Evolutionary conservation across 192 early-diverging fungal species (phyloP).

Genomic region (Linnemannia schmuckeri): DNA sequence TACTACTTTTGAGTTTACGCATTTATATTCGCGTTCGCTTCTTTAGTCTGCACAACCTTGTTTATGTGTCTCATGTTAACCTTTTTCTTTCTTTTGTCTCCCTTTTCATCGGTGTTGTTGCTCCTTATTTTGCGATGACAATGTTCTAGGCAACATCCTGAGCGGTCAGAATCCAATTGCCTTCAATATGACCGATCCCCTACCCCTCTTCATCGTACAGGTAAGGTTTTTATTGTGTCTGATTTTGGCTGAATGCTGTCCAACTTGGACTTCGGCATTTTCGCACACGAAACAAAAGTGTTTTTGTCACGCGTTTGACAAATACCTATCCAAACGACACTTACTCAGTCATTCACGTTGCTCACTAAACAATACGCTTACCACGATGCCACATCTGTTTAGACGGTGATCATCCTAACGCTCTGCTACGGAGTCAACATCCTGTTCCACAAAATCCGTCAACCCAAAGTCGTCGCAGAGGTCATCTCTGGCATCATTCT

Average conservation of each 20-base stretch:
- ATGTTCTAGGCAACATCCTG: slow-evolving; percentile 57
- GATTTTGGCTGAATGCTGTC: neutral
- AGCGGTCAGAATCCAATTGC: slow-evolving; percentile 71
- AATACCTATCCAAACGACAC: neutral
- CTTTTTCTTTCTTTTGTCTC: neutral
- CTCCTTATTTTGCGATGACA: too few species aligned
- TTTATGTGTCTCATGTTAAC: neutral
- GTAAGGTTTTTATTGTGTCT: slow-evolving; percentile 21
- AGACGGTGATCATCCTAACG: slow-evolving; percentile 76
- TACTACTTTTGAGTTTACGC: too few species aligned
- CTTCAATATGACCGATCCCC: slow-evolving; percentile 65
- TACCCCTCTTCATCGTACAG: slow-evolving; percentile 84
- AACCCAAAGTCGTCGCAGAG: slow-evolving; percentile 91
- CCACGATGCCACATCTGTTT: neutral
- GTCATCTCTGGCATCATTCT: slow-evolving; percentile 89
- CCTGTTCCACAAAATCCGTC: slow-evolving; percentile 69
- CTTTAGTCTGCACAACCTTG: neutral
- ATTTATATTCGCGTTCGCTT: neutral
- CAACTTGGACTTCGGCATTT: neutral
- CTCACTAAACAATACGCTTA: neutral
- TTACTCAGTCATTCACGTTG: neutral
- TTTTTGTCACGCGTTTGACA: neutral
- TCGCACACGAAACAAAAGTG: neutral
- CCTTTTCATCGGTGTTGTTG: neutral
- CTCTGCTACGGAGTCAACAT: slow-evolving; percentile 77